phyloP scores from a whole-genome alignment of 2,329 filamentous ascomycete species.

The Allantophomopsis cytisporea region DNA sequence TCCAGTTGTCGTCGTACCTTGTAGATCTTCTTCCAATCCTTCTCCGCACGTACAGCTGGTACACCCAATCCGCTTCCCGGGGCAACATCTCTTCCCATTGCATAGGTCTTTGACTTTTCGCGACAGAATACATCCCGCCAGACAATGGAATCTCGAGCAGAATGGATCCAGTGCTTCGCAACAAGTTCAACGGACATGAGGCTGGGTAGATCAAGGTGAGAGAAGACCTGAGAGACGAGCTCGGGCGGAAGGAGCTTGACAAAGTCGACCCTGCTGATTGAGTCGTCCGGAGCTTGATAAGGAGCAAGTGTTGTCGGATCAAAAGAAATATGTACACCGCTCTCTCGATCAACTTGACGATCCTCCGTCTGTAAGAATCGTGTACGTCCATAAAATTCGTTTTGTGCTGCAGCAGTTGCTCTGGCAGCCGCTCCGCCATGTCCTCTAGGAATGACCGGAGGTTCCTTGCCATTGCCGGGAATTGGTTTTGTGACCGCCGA shows the following conservation, averaged over 20 bases:
- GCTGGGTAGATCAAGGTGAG: constrained; percentile 37
- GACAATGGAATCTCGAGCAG: constrained; percentile 39
- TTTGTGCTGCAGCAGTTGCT: constrained; percentile 42
- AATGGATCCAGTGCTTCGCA: constrained; percentile 32
- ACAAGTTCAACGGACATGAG: constrained; percentile 35
- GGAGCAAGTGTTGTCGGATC: constrained; percentile 11
- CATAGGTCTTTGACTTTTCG: constrained; percentile 46
- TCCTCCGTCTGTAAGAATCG: constrained; percentile 25
- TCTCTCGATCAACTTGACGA: constrained; percentile 39
- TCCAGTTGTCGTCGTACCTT: constrained; percentile 63
- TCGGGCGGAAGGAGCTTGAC: constrained; percentile 39
- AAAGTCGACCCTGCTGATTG: constrained; percentile 43
- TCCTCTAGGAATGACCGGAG: constrained; percentile 45
- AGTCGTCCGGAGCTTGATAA: constrained; percentile 24
- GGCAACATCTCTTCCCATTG: constrained; percentile 35
- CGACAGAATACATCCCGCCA: constrained; percentile 51
- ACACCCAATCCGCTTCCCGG: constrained; percentile 44
- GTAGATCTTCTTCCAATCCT: constrained; percentile 82
- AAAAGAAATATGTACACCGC: constrained; percentile 48
- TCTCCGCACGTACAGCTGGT: constrained; percentile 39
- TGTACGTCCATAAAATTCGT: constrained; percentile 28
- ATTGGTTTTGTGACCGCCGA: constrained; percentile 1
- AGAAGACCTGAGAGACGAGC: constrained; percentile 43
- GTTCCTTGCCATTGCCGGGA: constrained; percentile 29
- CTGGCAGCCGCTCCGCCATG: constrained; percentile 48